Base-by-base conservation (phyloP, 106 monocot species). In the Alisma plantagoaquatica region DNA sequence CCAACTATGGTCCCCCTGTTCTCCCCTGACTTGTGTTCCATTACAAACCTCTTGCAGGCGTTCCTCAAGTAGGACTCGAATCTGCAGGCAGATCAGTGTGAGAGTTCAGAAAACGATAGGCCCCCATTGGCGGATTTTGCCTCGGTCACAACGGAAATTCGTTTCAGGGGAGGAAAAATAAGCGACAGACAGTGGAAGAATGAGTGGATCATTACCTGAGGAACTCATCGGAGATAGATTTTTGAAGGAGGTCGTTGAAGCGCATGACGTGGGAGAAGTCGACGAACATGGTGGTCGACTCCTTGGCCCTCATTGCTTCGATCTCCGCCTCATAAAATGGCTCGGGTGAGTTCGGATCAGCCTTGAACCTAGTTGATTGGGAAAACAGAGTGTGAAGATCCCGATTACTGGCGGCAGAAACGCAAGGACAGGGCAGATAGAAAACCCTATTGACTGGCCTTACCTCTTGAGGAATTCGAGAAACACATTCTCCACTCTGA, bases 241-340 rank as follows among this genome's bases (percentile, higher is more conserved):
- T 90, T 74, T 90, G 89, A 41, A 99, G 84, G 15, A 82, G 69
- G 33, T 98, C 98, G 56, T 82, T 74, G 76, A 98, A 98, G 29
- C 64, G 63, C 82, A 98, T 90, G 47, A 98, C 85, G 43, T 90
- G 98, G 43, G 85, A 67, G 75, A 99, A 99, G 31, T 99, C 90
- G 3, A 99, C 70, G 56, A 69, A 99, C 90, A 99, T 77, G 54
- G 98, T 90, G 43, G 78, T 99, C 8, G 98, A 86, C 56, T 99
- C 98, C 41, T 65, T 79, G 30, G 63, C 31, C 51, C 68, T 49
- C 98, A 99, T 99, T 27, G 71, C 78, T 69, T 99, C 98, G 27
- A 99, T 62, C 81, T 90, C 98, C 52, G 76, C 47, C 58, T 99
- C 98, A 63, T 99, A 99, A 46, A 82, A 79, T 20, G 90, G 85